phyloP scores from a whole-genome alignment of 1,139 yeast species.

The Debaryomycetaceae sp. region DNA sequence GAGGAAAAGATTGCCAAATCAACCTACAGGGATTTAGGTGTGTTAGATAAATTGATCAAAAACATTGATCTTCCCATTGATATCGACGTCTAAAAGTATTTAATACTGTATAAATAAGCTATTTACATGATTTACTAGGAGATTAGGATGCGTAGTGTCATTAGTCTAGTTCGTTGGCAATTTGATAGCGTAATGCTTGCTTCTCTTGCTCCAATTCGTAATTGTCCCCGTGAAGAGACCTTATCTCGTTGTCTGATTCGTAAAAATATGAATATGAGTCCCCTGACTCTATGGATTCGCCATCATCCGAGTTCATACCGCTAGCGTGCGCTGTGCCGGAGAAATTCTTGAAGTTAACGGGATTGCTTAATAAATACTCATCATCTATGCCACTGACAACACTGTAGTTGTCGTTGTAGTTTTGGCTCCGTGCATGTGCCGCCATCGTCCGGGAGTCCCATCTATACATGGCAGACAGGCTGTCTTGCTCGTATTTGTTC shows the following conservation, averaged over 20 bases:
- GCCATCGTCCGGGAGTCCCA: neutral
- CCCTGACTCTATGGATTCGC: neutral
- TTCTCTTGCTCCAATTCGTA: neutral
- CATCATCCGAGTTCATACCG: neutral
- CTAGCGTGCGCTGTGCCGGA: conserved; percentile 24
- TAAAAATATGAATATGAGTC: neutral
- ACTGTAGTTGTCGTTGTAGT: neutral
- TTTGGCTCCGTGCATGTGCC: neutral
- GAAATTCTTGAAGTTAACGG: conserved; percentile 25
- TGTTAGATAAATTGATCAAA: conserved; percentile 39
- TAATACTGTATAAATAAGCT: neutral
- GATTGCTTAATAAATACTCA: conserved; percentile 23
- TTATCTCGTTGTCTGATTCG: neutral
- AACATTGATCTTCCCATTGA: conserved; percentile 34
- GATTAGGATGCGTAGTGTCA: neutral
- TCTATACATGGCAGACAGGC: neutral
- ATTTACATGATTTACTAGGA: neutral
- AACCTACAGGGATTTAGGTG: conserved; percentile 43
- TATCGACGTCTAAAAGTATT: conserved; percentile 8
- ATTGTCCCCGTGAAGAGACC: neutral
- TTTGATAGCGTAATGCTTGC: neutral
- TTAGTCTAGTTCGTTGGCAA: neutral
- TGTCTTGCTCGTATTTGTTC: neutral
- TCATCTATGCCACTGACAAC: conserved; percentile 18
- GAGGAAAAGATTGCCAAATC: conserved; percentile 41